Evolutionary conservation across 768 basidiomycete species (phyloP), one percentile per base, ranked within the genome.

Genomic region (Nevesoporus exiguus): DNA sequence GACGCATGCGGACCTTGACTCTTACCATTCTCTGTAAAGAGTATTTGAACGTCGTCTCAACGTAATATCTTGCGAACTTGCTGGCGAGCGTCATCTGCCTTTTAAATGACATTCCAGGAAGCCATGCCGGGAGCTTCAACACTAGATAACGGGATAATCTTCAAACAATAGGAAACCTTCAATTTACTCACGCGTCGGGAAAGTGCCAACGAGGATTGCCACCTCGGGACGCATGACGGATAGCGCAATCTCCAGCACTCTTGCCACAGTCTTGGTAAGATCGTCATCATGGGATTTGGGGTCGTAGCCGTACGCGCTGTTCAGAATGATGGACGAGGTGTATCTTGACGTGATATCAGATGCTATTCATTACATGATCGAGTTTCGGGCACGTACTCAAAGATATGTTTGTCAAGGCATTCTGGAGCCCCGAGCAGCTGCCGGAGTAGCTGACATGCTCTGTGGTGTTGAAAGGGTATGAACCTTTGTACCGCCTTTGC

Each of bases 341-440:
- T 60, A 61, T 40, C 60, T 61, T 0, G 9, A 30, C 5, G 7
- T 14, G 9, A 15, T 9, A 24, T 42, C 15, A 51, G 7, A 5
- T 14, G 19, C 7, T 22, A 5, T 3, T 6, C 0, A 19, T 8
- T 36, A 8, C 9, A 4, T 15, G 7, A 34, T 3, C 29, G 14
- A 17, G 22, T 5, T 74, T 71, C 67, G 25, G 66, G 61, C 11
- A 74, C 50, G 36, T 72, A 69, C 21, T 39, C 34, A 27, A 46
- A 46, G 3, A 39, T 1, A 13, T 39, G 34, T 21, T 34, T 13
- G 7, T 25, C 19, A 5, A 51, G 54, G 21, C 66, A 56, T 7
- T 71, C 68, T 27, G 74, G 71, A 7, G 59, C 54, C 4, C 62
- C 63, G 5, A 73, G 27, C 11, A 75, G 58, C 6, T 61, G 63